Conservation (phyloP, 2,329 filamentous ascomycete species). For the Herpotrichia juniperi region DNA sequence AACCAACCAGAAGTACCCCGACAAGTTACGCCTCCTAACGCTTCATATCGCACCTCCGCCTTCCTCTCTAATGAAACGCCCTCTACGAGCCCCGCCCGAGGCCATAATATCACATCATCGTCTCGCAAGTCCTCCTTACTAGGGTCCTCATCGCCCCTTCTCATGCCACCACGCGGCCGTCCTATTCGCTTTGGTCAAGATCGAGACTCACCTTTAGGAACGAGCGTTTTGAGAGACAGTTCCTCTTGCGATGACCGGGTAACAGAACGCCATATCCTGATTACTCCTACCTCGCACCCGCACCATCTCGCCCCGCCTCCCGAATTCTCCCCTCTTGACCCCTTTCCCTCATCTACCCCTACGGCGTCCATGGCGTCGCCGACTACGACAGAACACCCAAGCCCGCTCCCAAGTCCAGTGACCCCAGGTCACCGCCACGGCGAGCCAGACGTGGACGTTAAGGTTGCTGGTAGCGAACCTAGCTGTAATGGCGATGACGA, state of each 20-base stretch:
- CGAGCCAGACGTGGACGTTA: conserved; percentile 37
- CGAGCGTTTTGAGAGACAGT: conserved; percentile 34
- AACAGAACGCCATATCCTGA: conserved; percentile 19
- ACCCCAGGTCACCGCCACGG: conserved; percentile 37
- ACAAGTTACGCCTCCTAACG: conserved; percentile 23
- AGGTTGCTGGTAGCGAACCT: conserved; percentile 44
- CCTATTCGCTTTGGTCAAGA: conserved; percentile 23
- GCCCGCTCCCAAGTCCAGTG: conserved; percentile 42
- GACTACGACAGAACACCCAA: conserved; percentile 36
- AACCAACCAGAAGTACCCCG: conserved; percentile 37
- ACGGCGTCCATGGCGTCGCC: conserved; percentile 34
- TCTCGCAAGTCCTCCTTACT: conserved; percentile 22
- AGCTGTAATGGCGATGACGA: conserved; percentile 40
- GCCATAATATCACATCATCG: conserved; percentile 10
- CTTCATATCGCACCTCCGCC: conserved; percentile 27
- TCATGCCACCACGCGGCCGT: conserved; percentile 30
- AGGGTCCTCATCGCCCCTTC: conserved; percentile 26
- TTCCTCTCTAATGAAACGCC: conserved; percentile 34
- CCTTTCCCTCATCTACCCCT: conserved; percentile 32
- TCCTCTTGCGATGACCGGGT: conserved; percentile 28
- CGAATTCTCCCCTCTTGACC: conserved; percentile 39
- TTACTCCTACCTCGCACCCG: conserved; percentile 17
- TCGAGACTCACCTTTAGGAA: conserved; percentile 19
- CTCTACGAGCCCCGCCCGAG: conserved; percentile 23
- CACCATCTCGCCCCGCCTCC: conserved; percentile 29